Percentiles rank a stretch among this genome's conserved stretches.
phyloP scores from a whole-genome alignment of 192 early-diverging fungal species.

The Jimgerdemannia lactiflua region DNA sequence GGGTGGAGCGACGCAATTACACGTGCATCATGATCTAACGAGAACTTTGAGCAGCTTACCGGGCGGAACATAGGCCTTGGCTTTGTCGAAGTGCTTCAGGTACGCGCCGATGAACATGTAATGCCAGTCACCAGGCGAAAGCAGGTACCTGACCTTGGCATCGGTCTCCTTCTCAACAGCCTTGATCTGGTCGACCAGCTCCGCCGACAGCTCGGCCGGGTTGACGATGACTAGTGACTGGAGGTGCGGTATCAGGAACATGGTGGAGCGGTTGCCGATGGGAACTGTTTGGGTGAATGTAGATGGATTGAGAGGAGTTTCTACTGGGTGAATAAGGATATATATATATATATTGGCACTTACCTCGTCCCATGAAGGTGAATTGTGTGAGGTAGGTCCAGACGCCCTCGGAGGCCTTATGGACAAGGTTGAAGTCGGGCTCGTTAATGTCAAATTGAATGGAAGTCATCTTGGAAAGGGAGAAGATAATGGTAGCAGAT shows the following conservation, averaged over 20 bases:
- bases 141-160: not conserved
- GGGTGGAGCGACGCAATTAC: too few species aligned
- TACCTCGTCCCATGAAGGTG: not conserved
- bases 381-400: not conserved
- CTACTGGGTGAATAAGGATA: not conserved
- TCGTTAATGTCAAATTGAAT: not conserved
- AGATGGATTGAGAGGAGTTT: not conserved
- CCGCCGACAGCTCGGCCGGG: not conserved
- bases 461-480: not conserved
- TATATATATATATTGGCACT: not conserved
- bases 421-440: not conserved
- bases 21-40: not conserved
- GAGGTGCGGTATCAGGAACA: not conserved
- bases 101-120: not conserved
- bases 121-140: not conserved
- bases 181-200: not conserved
- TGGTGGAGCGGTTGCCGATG: not conserved
- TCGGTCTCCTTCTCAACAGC: not conserved
- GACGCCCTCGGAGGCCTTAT: not conserved
- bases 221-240: not conserved
- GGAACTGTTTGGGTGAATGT: not conserved
- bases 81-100: not conserved
- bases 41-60: not conserved
- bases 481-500: too few species aligned
- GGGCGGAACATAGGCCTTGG: not conserved